Evolutionary conservation across 306 rosid genomes (phyloP).

Genomic region (Quercus dentata): DNA sequence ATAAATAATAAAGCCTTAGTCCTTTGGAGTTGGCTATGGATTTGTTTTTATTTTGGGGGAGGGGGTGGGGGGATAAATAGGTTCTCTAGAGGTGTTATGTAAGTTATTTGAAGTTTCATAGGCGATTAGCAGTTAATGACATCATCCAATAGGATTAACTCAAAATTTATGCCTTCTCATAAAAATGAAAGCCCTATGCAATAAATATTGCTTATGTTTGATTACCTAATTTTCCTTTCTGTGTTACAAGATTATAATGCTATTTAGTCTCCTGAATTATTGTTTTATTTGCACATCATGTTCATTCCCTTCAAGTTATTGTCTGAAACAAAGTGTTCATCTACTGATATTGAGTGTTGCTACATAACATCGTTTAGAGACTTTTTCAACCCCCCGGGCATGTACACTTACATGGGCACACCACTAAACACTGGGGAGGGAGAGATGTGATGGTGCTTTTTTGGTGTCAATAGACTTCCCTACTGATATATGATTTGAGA

Average conservation of each 20-base stretch:
- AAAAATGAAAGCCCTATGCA: not conserved
- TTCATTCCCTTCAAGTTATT: not conserved
- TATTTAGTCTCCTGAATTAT: not conserved
- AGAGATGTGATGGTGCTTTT: no score
- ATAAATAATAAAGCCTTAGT: no score
- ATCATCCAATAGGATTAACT: not conserved
- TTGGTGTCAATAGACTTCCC: no score
- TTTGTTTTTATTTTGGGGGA: not conserved
- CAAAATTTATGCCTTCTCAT: not conserved
- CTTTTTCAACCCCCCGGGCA: no score
- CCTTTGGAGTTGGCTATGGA: no score
- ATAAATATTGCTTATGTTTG: not conserved
- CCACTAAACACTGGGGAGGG: no score
- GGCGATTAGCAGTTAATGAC: not conserved
- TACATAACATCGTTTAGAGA: no score
- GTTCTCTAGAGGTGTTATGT: not conserved
- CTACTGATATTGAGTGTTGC: not conserved
- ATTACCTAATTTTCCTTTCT: not conserved
- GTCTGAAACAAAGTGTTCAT: not conserved
- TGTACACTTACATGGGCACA: no score
- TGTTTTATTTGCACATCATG: not conserved
- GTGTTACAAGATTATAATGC: not conserved
- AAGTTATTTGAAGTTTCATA: not conserved
- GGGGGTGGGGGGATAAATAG: not conserved
- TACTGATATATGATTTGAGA: constrained; percentile 2